These are phyloP conservation scores for Dicorynia guianensis DNA, from an alignment of 306 rosid genomes.

Conservation along the genomic window DNA sequence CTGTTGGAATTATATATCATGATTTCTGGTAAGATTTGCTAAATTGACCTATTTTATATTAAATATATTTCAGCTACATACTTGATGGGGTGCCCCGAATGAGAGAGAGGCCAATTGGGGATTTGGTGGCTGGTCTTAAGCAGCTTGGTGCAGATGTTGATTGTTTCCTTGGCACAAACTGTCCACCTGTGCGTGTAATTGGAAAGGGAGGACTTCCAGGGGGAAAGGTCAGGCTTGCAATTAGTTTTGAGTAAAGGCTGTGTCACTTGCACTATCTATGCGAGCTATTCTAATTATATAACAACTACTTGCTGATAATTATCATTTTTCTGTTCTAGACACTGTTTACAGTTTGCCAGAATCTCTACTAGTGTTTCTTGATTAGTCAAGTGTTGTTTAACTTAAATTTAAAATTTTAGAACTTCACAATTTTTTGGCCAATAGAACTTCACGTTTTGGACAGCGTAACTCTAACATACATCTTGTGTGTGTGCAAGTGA, in stretches of 20 bases:
- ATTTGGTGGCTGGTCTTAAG: slow-evolving; percentile 89
- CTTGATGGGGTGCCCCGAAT: slow-evolving; percentile 99
- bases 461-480: slow-evolving; percentile 1
- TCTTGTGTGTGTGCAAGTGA: too few relatives aligned
- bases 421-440: not conserved
- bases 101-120: slow-evolving; percentile 99
- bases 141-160: slow-evolving; percentile 98
- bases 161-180: slow-evolving; percentile 91
- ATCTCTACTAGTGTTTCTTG: not conserved
- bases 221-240: slow-evolving; percentile 74
- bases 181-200: slow-evolving; percentile 93
- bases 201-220: slow-evolving; percentile 99
- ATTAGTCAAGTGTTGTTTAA: slow-evolving; percentile 5
- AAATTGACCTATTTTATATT: slow-evolving; percentile 31
- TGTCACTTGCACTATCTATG: not conserved
- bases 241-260: slow-evolving; percentile 21
- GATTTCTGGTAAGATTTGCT: slow-evolving; percentile 14
- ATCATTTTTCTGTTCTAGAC: slow-evolving; percentile 17
- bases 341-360: not conserved
- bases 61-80: slow-evolving; percentile 67
- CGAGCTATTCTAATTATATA: not conserved
- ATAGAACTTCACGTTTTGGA: slow-evolving; percentile 13
- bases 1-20: slow-evolving; percentile 8
- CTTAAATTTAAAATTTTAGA: not conserved
- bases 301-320: not conserved